Evolutionary conservation across 257 asterid genomes (phyloP).

Genomic region (Verbena officinalis): DNA sequence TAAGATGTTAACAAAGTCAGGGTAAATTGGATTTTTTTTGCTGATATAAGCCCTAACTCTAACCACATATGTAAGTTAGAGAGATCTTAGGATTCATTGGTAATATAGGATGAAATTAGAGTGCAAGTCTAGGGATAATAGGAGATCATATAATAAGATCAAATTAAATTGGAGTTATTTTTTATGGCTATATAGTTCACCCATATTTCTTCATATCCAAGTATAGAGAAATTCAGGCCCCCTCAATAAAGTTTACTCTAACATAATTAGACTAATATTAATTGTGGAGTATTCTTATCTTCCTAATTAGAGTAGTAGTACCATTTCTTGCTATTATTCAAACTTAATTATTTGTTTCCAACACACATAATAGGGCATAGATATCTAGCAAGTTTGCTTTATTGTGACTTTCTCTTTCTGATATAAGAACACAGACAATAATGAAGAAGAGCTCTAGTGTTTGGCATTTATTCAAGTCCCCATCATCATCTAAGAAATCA

Average conservation of each 20-base stretch:
- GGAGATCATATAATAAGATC: neutral
- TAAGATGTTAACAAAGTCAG: no score
- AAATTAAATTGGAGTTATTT: neutral
- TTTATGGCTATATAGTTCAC: no score
- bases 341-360: neutral
- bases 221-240: neutral
- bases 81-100: neutral
- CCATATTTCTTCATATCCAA: no score
- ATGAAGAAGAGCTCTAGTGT: slow-evolving; percentile 16
- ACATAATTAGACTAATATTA: neutral
- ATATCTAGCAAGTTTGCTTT: neutral
- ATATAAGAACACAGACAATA: neutral
- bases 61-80: no score
- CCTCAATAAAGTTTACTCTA: neutral
- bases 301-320: neutral
- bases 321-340: neutral
- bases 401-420: neutral
- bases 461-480: slow-evolving; percentile 8
- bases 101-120: slow-evolving; percentile 3
- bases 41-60: no score
- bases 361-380: neutral
- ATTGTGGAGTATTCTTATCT: neutral
- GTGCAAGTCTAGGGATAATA: slow-evolving; percentile 8
- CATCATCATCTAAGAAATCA: slow-evolving; percentile 13
- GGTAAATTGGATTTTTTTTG: no score